Base-by-base conservation (phyloP, 768 basidiomycete genomes). In the Phlebiopsis gigantea region DNA sequence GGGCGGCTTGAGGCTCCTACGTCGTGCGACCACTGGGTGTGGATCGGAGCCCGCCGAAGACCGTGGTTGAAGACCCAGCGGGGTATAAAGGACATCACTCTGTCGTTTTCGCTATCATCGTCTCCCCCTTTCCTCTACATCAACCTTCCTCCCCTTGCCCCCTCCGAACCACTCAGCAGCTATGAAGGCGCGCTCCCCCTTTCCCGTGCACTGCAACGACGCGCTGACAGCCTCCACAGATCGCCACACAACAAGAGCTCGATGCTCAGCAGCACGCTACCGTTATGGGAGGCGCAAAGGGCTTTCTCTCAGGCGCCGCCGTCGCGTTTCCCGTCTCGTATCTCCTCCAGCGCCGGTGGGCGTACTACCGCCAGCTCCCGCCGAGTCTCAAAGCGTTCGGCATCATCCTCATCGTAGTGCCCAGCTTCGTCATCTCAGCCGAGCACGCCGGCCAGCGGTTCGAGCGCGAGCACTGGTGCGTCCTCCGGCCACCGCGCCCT, bases 331-430 rank as follows among this genome's bases (percentile, higher is more conserved):
- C 78, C 19, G 74, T 77, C n/a, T 79, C 80, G 52, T 77, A 75
- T 64, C 75, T 79, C 65, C 73, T 82, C 29, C 77, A 88, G 59
- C 75, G 71, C 44, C 69, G 72, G 22, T 82, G 76, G 68, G 71
- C 79, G 1, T 76, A 80, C 56, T 91, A 88, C 68, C 82, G 84
- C 56, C 65, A 73, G 0, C 73, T 90, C 5, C 89, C 88, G 1
- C 72, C 77, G 6, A 82, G 85, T 0, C 70, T 91, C 51, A 92
- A 91, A 66, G 71, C 81, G 0, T 75, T 91, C 10, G 86, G 86
- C 39, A 73, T 84, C 26, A 73, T 84, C 58, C 72, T 87, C 58
- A 57, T 89, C 55, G 75, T 82, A 43, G 80, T 85, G 2, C 90
- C 90, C 0, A 72, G 80, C 43, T 71, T 87, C 30, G 77, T 83